Conservation (phyloP, 73 alveolate species). For the Paramecium octaurelia region DNA sequence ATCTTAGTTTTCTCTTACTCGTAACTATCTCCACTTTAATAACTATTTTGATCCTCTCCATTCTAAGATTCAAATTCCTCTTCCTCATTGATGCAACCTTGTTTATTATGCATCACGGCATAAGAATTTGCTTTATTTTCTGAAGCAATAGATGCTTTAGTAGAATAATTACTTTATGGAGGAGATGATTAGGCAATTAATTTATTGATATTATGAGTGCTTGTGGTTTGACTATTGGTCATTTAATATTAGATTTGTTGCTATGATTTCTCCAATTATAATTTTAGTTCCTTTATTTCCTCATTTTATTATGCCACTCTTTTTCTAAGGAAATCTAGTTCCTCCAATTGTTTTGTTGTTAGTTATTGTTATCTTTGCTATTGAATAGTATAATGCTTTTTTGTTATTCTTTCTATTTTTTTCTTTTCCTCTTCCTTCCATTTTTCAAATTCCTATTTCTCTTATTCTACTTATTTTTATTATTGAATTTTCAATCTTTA, state of each 20-base stretch:
- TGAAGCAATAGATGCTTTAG: neutral
- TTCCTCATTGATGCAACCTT: neutral
- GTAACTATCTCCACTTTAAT: slow-evolving; percentile 39
- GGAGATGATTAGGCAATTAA: neutral
- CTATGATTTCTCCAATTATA: slow-evolving; percentile 73
- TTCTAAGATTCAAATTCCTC: neutral
- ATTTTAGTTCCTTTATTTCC: slow-evolving; percentile 88
- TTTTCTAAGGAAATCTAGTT: slow-evolving; percentile 35
- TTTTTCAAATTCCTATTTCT: slow-evolving; percentile 46
- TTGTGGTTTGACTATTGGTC: neutral
- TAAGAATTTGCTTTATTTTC: neutral
- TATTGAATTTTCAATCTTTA: neutral
- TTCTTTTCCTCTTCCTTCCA: slow-evolving; percentile 60
- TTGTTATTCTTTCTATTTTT: neutral
- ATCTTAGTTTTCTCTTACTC: neutral
- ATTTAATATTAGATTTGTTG: slow-evolving; percentile 57
- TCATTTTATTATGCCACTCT: slow-evolving; percentile 73
- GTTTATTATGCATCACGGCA: neutral
- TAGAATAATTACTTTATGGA: neutral
- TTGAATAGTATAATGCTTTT: neutral
- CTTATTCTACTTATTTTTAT: slow-evolving; percentile 20
- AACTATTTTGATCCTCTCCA: neutral
- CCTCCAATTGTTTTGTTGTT: neutral
- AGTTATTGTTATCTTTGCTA: neutral
- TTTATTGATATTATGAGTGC: neutral